Evolutionary conservation across 805 yeast genomes (phyloP), one percentile per base, ranked within the genome.

Genomic region (Suhomyces sp.): DNA sequence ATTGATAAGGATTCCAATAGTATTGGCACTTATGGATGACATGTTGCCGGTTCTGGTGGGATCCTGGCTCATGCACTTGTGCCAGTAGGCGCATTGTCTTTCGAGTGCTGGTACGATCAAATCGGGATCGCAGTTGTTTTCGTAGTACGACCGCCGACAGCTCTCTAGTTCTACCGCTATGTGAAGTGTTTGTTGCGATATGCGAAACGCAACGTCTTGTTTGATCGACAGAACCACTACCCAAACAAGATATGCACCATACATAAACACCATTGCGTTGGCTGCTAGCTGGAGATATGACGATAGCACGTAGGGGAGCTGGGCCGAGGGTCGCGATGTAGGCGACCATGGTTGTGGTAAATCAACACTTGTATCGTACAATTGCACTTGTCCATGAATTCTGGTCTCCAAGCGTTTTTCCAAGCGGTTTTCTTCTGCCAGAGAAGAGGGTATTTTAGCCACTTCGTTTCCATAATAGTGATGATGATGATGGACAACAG

Each of bases 261-360:
- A 78, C 7, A 72, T 53, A 1, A 80, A 69, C 0, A 84, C 79
- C 2, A 74, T 51, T 2, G 76, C 63, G 60, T 86, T 86, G 53
- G 82, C 61, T 2, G 75, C 45, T 7, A 85, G 58, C 64, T 86
- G 92, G 31, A 85, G 62, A 57, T 85, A 84, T 12, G 91, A 81
- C 8, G 85, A 76, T 8, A 85, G 61, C 25, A 82, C 61, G 60
- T 86, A 86, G 6, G 87, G 82, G 0, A 74, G 66, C 52, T 76
- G 77, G 27, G 79, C 82, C 17, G 69, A 72, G 3, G 89, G 87
- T 10, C 69, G 61, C 3, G 84, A 79, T 6, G 66, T 60, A 6
- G 71, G 51, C 5, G 81, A 78, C 89, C 89, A 84, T 0, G 89
- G 87, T 2, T 71, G 69, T 1, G 89, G 89, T 29, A 85, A 67